Base-by-base conservation (phyloP, 2,329 filamentous ascomycete species). In the Xylariaceae sp. region DNA sequence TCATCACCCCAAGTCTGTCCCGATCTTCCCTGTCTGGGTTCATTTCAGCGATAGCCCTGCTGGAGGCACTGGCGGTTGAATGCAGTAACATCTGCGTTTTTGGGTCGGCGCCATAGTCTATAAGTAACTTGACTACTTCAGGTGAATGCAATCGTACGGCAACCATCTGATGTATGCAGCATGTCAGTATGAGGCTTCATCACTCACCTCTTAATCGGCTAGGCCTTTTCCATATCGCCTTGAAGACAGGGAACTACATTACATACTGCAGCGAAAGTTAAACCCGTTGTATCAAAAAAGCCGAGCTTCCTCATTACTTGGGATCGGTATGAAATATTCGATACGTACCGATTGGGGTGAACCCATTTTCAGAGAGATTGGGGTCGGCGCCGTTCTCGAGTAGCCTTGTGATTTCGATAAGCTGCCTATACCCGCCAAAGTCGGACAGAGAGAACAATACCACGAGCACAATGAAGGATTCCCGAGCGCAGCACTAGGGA, bases 301-400 rank as follows among this genome's bases (percentile, higher is more conserved):
- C 7, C 4, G 22, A n/a, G n/a, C n/a, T n/a, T 27, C 7, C 22
- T 7, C 22, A 7, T 27, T 4, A 4, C 7, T 7, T 27, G 22
- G 22, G 22, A 27, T 27, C 22, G 22, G 22, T 7, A 7, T 7
- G 22, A 27, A 27, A 7, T 4, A 27, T 27, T n/a, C 22, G 4
- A 27, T 27, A 27, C 22, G 22, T 27, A 27, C 22, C 22, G 49
- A 59, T 59, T 35, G 57, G 57, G 14, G 57, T 59, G 48, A 58
- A 59, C 11, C 57, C 57, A 30, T 58, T 51, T 43, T 59, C 57
- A 36, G 53, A 45, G 18, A 56, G 39, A 35, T 59, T 59, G 38
- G 57, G 57, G 45, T 59, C 52, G 30, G 57, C 57, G n/a, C 53
- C 53, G 41, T 59, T 53, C 42, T 54, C 55, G 38, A 59, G 48